These are phyloP conservation scores for Lecanicillium sp. DNA, from an alignment of 2,329 filamentous ascomycete genomes.

Conservation along the genomic window DNA sequence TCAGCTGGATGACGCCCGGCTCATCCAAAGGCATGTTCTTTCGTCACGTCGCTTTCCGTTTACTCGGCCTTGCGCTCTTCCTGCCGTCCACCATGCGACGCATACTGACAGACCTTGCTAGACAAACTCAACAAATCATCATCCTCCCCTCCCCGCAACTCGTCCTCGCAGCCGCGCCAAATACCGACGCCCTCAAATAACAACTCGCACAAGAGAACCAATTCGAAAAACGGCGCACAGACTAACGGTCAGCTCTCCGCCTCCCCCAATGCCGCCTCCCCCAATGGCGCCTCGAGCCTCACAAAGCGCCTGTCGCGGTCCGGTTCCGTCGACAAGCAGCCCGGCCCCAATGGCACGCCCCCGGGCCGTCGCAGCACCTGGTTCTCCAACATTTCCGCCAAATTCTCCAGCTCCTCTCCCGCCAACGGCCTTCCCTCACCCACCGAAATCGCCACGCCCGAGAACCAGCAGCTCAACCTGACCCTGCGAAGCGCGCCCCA, in stretches of 20 bases:
- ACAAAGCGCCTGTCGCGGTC: conserved; percentile 27
- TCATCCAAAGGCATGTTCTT: conserved; percentile 65
- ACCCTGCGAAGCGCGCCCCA: conserved; percentile 23
- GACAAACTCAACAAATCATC: conserved; percentile 28
- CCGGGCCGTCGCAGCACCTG: conserved; percentile 67
- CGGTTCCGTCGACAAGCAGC: conserved; percentile 30
- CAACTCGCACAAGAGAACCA: conserved; percentile 15
- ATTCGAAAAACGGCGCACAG: conserved; percentile 15
- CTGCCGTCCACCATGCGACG: too few relatives aligned
- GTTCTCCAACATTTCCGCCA: conserved; percentile 90
- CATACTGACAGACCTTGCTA: too few relatives aligned
- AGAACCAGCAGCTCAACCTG: conserved; percentile 2
- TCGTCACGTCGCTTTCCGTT: not conserved
- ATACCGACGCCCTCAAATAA: conserved; percentile 25
- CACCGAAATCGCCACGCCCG: conserved; percentile 17
- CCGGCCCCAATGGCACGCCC: conserved; percentile 26
- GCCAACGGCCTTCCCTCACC: conserved; percentile 23
- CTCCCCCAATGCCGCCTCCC: conserved; percentile 12
- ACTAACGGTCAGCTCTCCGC: conserved; percentile 19
- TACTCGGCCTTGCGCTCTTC: not conserved
- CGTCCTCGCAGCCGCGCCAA: conserved; percentile 27
- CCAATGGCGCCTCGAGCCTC: conserved; percentile 21
- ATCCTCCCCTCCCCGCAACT: conserved; percentile 24
- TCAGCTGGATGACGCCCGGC: conserved; percentile 83
- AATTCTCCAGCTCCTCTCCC: conserved; percentile 64